Evolutionary conservation across 2,329 filamentous ascomycete species (phyloP).

Genomic region (Ophiostoma quercus): DNA sequence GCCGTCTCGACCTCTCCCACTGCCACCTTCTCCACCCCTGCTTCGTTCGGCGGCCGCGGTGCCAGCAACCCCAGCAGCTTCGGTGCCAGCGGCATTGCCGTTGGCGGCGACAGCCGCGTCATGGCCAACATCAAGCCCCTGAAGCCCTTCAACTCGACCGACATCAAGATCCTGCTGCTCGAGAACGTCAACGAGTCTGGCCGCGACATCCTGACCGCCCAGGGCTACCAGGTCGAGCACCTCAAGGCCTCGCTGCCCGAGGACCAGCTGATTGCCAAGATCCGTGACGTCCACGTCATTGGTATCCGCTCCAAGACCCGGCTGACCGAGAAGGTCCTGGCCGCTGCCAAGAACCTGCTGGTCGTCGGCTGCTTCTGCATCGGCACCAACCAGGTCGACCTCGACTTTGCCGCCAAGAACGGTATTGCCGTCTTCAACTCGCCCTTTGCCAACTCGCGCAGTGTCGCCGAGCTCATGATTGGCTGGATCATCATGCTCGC

Average conservation of each 20-base stretch:
- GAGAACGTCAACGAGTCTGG: constrained; percentile 96
- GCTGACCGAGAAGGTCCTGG: constrained; percentile 76
- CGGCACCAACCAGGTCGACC: constrained; percentile 91
- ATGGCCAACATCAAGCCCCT: constrained; percentile 62
- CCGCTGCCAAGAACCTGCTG: constrained; percentile 86
- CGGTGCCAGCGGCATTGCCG: constrained; percentile 37
- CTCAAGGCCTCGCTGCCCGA: constrained; percentile 86
- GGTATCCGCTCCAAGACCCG: constrained; percentile 98
- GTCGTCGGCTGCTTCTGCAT: constrained; percentile 99
- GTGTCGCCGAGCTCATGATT: constrained; percentile 93
- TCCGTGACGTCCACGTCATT: constrained; percentile 91
- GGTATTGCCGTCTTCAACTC: constrained; percentile 99
- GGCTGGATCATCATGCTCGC: constrained; percentile 87
- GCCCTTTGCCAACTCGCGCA: constrained; percentile 95
- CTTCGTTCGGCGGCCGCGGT: constrained; percentile 28
- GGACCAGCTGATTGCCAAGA: constrained; percentile 94
- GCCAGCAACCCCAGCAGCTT: constrained; percentile 15
- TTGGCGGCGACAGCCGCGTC: constrained; percentile 33
- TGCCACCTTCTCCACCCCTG: constrained; percentile 57
- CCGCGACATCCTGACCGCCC: constrained; percentile 69
- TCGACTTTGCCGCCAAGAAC: constrained; percentile 72
- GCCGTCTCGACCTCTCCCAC: constrained; percentile 70
- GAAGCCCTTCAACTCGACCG: constrained; percentile 91
- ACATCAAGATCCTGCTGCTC: constrained; percentile 91
- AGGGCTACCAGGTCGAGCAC: constrained; percentile 94